Base-by-base conservation (phyloP, 179 eudicot species). In the Spergularia azorica region DNA sequence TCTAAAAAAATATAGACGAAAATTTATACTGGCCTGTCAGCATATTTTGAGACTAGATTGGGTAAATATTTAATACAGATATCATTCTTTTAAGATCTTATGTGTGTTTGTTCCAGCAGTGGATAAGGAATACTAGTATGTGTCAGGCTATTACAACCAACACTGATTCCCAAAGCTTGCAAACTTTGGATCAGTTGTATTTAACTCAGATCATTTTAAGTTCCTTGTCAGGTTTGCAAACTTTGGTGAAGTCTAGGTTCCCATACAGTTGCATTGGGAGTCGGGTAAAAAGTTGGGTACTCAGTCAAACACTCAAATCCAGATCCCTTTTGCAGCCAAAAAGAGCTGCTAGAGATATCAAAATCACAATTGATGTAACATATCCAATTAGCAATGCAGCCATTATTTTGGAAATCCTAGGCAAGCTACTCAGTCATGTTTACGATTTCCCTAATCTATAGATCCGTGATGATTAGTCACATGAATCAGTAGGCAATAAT, bases 401-500 rank as follows among this genome's bases (percentile, higher is more conserved):
- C 48, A 43, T 43, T 43, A 0, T 5, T 43, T 43, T 43, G 48
- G 48, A 10, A 54, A 7, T 7, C 58, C 58, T 54, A 10, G 11
- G 58, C 4, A 7, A 1, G 12, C 11, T 54, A 10, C 58, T 6
- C 58, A 7, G 0, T 10, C 8, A 7, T 10, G 58, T 54, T 54
- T 54, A 6, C 12, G 16, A 11, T 26, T 26, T 26, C 32, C 32
- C 32, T 26, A 54, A 54, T 54, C 13, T 14, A 7, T 18, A n/a
- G 32, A 8, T 10, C 59, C 32, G 66, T 15, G 6, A 21, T 39
- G 20, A 56, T 56, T 54, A 56, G 2, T 32, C 64, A 9, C 46
- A 46, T 68, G 17, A 41, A 75, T 26, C 43, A 32, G n/a, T 18
- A 60, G 46, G 55, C 0, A 62, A 58, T 16, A 70, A 78, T 63